phyloP scores from a whole-genome alignment of 768 basidiomycete genomes.

The Pleurotus tuber-regium region DNA sequence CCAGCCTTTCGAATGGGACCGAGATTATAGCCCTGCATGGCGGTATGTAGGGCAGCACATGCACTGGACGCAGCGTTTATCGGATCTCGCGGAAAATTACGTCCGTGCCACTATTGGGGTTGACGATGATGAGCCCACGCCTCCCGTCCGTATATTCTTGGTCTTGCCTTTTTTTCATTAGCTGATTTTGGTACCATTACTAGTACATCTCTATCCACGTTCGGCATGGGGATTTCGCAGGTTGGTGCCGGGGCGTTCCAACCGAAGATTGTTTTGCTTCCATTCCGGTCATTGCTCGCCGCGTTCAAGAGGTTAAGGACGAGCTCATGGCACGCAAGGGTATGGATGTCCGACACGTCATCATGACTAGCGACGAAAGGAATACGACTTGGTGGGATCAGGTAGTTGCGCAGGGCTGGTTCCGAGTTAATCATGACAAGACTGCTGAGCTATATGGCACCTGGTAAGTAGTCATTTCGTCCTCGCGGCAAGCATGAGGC shows the following conservation, averaged over 20 bases:
- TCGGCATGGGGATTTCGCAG: slow-evolving; percentile 53
- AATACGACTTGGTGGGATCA: slow-evolving; percentile 59
- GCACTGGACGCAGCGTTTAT: slow-evolving; percentile 44
- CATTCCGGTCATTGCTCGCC: slow-evolving; percentile 48
- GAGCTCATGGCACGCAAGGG: slow-evolving; percentile 45
- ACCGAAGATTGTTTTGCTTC: slow-evolving; percentile 51
- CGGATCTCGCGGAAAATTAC: slow-evolving; percentile 41
- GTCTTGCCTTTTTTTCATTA: neutral
- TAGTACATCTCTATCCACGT: slow-evolving; percentile 60
- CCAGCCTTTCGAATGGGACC: slow-evolving; percentile 54
- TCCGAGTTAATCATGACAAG: slow-evolving; percentile 43
- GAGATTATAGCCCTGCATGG: slow-evolving; percentile 60
- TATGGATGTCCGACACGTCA: slow-evolving; percentile 46
- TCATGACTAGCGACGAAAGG: slow-evolving; percentile 65
- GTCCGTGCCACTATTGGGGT: slow-evolving; percentile 42
- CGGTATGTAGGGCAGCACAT: slow-evolving; percentile 50
- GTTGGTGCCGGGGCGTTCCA: slow-evolving; percentile 41
- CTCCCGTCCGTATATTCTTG: slow-evolving; percentile 36
- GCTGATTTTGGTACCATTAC: neutral
- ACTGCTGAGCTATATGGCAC: slow-evolving; percentile 45
- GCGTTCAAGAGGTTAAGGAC: slow-evolving; percentile 53
- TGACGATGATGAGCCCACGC: slow-evolving; percentile 32
- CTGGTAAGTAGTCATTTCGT: slow-evolving; percentile 36
- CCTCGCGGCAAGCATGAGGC: neutral
- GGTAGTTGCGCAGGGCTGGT: slow-evolving; percentile 50